A percentile compares a stretch with the other conserved stretches of the same genome.
These are phyloP conservation scores for Sanghuangporus baumii DNA, from an alignment of 1,284 basidiomycete species.

Conservation along the genomic window DNA sequence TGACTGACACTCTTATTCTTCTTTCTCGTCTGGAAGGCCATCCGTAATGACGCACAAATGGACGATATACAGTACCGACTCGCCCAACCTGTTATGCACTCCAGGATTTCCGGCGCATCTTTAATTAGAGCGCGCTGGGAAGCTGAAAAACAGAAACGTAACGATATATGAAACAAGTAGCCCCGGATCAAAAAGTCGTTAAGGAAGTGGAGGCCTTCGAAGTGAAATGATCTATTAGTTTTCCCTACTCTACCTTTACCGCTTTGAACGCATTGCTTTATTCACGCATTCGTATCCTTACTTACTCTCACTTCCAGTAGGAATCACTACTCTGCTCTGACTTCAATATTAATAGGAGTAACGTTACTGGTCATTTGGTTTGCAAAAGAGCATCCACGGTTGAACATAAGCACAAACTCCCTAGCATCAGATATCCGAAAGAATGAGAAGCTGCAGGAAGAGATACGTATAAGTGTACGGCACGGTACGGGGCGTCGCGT, in stretches of 20 bases:
- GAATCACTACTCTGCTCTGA: neutral
- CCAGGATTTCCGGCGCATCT: slow-evolving; percentile 58
- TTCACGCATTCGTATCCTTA: too few species aligned
- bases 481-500: neutral
- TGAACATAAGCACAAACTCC: neutral
- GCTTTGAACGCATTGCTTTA: neutral
- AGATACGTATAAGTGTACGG: neutral
- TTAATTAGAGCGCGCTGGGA: slow-evolving; percentile 69
- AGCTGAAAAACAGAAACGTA: slow-evolving; percentile 42
- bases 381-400: neutral
- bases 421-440: neutral
- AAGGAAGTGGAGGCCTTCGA: neutral
- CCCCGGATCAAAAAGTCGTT: neutral
- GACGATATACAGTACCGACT: slow-evolving; percentile 57
- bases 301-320: too few species aligned
- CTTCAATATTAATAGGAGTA: neutral
- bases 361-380: neutral
- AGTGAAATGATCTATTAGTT: neutral
- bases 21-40: slow-evolving; percentile 44
- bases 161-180: neutral
- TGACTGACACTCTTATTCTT: slow-evolving; percentile 13
- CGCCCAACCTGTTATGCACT: slow-evolving; percentile 45
- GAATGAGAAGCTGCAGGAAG: neutral
- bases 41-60: slow-evolving; percentile 65
- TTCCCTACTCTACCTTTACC: neutral